Evolutionary conservation across 352 stramenopile genomes (phyloP), one percentile per base, ranked within the genome.

Genomic region (Phytophthora syringae): DNA sequence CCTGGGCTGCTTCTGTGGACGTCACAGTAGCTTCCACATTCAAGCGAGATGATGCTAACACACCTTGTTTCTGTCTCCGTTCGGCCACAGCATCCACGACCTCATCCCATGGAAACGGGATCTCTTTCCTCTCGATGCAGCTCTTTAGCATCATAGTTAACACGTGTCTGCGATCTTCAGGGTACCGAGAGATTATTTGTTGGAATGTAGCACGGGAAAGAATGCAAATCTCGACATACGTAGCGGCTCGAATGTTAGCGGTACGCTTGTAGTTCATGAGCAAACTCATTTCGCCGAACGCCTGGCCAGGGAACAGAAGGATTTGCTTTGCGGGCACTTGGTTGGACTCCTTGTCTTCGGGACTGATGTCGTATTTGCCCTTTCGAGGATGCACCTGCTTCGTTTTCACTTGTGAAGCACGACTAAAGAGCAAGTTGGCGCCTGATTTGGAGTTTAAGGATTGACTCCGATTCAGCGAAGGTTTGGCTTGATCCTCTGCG

Each of bases 241-340:
- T 68, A 11, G 34, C 18, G 2, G 67, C 62, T 32, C 64, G 63
- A 15, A 76, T 47, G 32, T 39, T 72, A 30, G 54, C 52, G 3
- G 72, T 69, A 7, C 66, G 59, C 7, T 52, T 52, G 57, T 70
- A 69, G 52, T 77, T 60, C 57, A 71, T 69, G 2, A 79, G 52
- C 47, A 79, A 56, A 47, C 61, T 64, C 56, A 79, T 71, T 52
- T 79, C 62, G 6, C 71, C 65, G 30, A 78, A 79, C 1, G 64
- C 65, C 34, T 70, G 61, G 15, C 71, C 71, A 3, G 40, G 49
- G 9, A 52, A 42, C 10, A 58, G 11, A 15, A 58, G 25, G 12
- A 58, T 22, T 37, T n/a, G 7, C 36, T 27, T 58, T 15, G 27
- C 25, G 13, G 51, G 6, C 15, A 9, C 36, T 15, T 36, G 10